These are phyloP conservation scores for Pseudocercospora vitis DNA, from an alignment of 2,329 filamentous ascomycete genomes.

Conservation along the genomic window DNA sequence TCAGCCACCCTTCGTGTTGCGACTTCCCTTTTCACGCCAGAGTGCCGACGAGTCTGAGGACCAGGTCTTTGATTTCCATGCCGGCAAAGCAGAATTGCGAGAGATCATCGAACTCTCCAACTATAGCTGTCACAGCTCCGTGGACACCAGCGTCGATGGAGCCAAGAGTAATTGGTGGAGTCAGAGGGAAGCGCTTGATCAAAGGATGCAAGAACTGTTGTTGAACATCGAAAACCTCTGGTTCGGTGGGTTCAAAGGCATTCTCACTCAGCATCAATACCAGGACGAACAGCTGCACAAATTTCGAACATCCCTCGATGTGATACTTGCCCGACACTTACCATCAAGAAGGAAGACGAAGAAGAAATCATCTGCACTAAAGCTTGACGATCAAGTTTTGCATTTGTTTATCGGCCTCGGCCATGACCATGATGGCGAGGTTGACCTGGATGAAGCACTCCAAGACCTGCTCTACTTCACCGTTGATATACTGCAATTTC, in stretches of 20 bases:
- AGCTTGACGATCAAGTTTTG: constrained; percentile 67
- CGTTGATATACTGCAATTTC: constrained; percentile 93
- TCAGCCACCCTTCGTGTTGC: constrained; percentile 78
- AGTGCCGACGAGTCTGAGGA: constrained; percentile 76
- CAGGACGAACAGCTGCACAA: constrained; percentile 65
- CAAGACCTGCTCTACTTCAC: constrained; percentile 94
- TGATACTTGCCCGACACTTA: constrained; percentile 77
- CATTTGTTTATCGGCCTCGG: constrained; percentile 88
- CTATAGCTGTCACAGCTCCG: constrained; percentile 72
- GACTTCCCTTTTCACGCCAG: constrained; percentile 80
- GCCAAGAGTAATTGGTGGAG: constrained; percentile 87
- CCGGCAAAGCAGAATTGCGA: constrained; percentile 74
- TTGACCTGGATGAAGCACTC: constrained; percentile 83
- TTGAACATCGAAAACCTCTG: constrained; percentile 87
- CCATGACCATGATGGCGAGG: constrained; percentile 64
- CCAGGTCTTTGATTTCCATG: constrained; percentile 79
- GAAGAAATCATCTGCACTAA: constrained; percentile 51
- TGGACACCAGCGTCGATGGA: constrained; percentile 70
- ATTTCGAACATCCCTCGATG: constrained; percentile 76
- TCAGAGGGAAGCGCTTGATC: constrained; percentile 77
- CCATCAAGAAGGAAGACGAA: constrained; percentile 70
- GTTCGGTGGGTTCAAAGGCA: constrained; percentile 90
- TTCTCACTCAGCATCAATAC: constrained; percentile 75
- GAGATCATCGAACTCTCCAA: constrained; percentile 83
- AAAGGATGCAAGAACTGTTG: constrained; percentile 72